Percentiles rank a stretch among this genome's conserved stretches.
Conservation (phyloP, 2,329 filamentous ascomycete genomes). For the Fusarium sp. region DNA sequence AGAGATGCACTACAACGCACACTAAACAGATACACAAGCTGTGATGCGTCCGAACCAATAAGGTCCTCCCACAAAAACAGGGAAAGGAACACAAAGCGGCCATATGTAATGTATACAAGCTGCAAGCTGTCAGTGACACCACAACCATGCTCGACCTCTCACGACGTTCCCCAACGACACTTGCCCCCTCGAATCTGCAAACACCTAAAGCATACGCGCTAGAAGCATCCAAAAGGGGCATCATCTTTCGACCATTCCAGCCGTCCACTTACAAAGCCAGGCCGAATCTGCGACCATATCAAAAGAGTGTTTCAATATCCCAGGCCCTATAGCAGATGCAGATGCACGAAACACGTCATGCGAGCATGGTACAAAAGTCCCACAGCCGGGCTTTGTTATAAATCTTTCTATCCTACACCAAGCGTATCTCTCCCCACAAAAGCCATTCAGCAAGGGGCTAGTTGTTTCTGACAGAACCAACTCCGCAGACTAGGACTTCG, state of each 20-base stretch:
- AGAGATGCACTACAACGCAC: neutral
- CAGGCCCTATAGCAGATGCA: neutral
- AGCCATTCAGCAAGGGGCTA: neutral
- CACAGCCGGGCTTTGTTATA: neutral
- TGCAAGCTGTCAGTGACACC: conserved; percentile 11
- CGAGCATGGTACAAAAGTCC: conserved; percentile 18
- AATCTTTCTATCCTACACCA: neutral
- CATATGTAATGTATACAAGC: neutral
- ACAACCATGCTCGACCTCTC: neutral
- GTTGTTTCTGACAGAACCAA: neutral
- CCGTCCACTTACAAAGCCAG: neutral
- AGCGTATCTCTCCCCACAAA: neutral
- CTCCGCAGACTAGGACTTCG: neutral
- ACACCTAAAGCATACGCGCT: neutral
- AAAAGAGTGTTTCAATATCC: neutral
- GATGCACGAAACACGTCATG: conserved; percentile 12
- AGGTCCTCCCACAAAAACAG: neutral
- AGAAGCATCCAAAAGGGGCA: conserved; percentile 12
- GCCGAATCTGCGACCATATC: conserved; percentile 1
- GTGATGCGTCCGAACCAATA: neutral
- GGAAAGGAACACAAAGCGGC: neutral
- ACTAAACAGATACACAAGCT: neutral
- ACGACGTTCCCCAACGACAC: neutral
- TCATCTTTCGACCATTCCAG: conserved; percentile 9
- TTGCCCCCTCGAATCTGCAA: neutral